Evolutionary conservation across 2,329 filamentous ascomycete species (phyloP).

Genomic region (Hymenoscyphus linearis): DNA sequence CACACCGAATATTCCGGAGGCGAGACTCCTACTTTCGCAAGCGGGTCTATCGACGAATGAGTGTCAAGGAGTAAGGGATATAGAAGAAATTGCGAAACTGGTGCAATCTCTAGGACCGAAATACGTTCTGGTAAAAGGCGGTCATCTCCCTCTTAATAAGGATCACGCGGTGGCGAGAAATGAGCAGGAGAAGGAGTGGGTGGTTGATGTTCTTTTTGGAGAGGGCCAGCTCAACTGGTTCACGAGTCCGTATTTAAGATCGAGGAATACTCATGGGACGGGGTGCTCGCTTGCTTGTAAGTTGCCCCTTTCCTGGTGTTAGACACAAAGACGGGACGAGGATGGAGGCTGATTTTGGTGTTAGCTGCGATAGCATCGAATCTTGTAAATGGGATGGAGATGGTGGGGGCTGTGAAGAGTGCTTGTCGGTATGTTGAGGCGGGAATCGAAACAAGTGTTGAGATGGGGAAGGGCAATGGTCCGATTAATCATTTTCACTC

Average conservation of each 20-base stretch:
- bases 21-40: slow-evolving; percentile 56
- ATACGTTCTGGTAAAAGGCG: slow-evolving; percentile 85
- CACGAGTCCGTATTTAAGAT: slow-evolving; percentile 64
- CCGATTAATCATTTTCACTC: slow-evolving; percentile 79
- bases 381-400: slow-evolving; percentile 52
- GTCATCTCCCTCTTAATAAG: slow-evolving; percentile 72
- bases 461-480: slow-evolving; percentile 57
- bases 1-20: slow-evolving; percentile 76
- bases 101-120: slow-evolving; percentile 66
- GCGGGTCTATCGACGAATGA: slow-evolving; percentile 38
- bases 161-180: slow-evolving; percentile 53
- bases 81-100: slow-evolving; percentile 62
- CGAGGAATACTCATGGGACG: slow-evolving; percentile 86
- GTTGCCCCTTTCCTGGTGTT: slow-evolving; percentile 29
- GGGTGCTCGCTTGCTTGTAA: slow-evolving; percentile 87
- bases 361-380: slow-evolving; percentile 69
- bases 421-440: slow-evolving; percentile 68
- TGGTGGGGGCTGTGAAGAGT: slow-evolving; percentile 57
- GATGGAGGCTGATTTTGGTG: slow-evolving; percentile 6
- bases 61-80: slow-evolving; percentile 54
- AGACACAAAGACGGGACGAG: neutral
- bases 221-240: slow-evolving; percentile 53
- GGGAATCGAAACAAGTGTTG: slow-evolving; percentile 49
- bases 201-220: slow-evolving; percentile 75
- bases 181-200: slow-evolving; percentile 55